Evolutionary conservation across 2,329 filamentous ascomycete genomes (phyloP).

Genomic region (Claviceps paspali): DNA sequence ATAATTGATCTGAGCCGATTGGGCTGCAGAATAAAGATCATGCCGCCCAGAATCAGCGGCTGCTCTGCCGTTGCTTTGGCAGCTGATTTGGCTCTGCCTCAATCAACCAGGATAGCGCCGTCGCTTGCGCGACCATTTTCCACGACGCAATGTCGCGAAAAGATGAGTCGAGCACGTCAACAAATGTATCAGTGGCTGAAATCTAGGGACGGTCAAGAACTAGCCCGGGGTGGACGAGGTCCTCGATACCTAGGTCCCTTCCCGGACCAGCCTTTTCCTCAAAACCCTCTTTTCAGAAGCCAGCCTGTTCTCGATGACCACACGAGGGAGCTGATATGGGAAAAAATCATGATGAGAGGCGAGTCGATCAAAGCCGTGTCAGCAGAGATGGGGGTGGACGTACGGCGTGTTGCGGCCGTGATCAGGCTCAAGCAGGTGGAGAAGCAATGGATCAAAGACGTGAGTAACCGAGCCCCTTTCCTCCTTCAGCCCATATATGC

Average conservation of each 20-base stretch:
- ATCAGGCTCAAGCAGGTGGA: constrained; percentile 77
- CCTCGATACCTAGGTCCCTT: constrained; percentile 24
- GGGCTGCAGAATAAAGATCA: not conserved
- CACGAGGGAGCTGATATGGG: constrained; percentile 59
- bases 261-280: constrained; percentile 50
- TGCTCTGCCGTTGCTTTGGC: constrained; percentile 16
- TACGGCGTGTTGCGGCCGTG: constrained; percentile 72
- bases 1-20: not conserved
- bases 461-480: constrained; percentile 31
- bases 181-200: constrained; percentile 25
- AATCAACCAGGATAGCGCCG: constrained; percentile 1
- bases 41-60: constrained; percentile 11
- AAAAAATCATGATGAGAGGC: constrained; percentile 47
- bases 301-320: constrained; percentile 59
- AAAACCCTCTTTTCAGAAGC: constrained; percentile 56
- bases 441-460: constrained; percentile 59
- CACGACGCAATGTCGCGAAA: constrained; percentile 22
- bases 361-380: constrained; percentile 63
- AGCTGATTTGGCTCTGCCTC: constrained; percentile 3
- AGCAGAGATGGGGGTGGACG: constrained; percentile 61
- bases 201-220: constrained; percentile 10
- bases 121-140: constrained; percentile 20
- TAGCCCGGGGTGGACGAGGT: constrained; percentile 12
- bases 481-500: not conserved
- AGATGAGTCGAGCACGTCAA: constrained; percentile 22